Evolutionary conservation across 441 rosid species (phyloP).

Genomic region (Kokia cookei): DNA sequence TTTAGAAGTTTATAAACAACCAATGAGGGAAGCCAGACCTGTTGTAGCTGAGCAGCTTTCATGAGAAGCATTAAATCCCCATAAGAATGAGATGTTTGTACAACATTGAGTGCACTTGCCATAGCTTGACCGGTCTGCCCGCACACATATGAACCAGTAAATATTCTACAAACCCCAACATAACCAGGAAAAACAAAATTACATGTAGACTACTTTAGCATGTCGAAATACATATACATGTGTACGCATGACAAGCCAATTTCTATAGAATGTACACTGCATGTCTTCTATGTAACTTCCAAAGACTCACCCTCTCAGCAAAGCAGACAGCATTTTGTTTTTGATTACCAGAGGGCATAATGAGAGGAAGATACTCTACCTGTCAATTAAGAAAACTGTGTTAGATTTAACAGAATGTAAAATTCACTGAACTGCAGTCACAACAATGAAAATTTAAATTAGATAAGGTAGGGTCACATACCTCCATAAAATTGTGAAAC

Average conservation of each 20-base stretch:
- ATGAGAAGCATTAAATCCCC: slow-evolving; percentile 80
- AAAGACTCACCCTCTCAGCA: slow-evolving; percentile 71
- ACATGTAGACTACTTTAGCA: neutral
- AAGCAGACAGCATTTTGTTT: slow-evolving; percentile 67
- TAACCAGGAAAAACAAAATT: slow-evolving; percentile 3
- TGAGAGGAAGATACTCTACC: slow-evolving; percentile 86
- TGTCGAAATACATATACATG: neutral
- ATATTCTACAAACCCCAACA: neutral
- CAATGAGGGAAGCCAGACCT: slow-evolving; percentile 37
- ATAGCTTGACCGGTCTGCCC: slow-evolving; percentile 74
- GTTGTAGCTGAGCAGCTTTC: slow-evolving; percentile 54
- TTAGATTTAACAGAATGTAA: neutral
- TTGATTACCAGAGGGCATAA: slow-evolving; percentile 56
- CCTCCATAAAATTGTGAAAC: slow-evolving; percentile 99
- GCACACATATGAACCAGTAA: slow-evolving; percentile 9
- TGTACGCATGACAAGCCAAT: neutral
- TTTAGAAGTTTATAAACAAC: neutral
- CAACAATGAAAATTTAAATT: slow-evolving; percentile 2
- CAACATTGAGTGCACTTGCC: slow-evolving; percentile 74
- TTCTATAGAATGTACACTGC: neutral
- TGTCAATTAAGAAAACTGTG: slow-evolving; percentile 24
- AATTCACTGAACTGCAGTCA: neutral
- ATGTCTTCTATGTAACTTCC: slow-evolving; percentile 9
- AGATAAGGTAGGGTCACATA: slow-evolving; percentile 12
- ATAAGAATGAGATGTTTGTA: slow-evolving; percentile 80